A percentile compares a stretch with the other conserved stretches of the same genome.
phyloP scores from a whole-genome alignment of 2,329 filamentous ascomycete genomes.

The Neofusicoccum umdonicola region DNA sequence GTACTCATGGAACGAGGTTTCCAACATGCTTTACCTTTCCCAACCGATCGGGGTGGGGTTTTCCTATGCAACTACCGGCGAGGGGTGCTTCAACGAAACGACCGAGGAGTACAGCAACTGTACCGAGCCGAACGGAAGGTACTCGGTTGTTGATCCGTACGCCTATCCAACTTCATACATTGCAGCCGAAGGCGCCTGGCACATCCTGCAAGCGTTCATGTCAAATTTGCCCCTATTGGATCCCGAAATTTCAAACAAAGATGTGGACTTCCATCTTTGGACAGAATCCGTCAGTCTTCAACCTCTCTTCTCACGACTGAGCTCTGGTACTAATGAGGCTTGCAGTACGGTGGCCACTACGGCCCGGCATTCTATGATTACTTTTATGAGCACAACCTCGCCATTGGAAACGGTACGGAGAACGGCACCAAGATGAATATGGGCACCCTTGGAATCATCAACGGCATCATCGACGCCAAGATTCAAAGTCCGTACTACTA shows the following conservation, averaged over 20 bases:
- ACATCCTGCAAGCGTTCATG: constrained; percentile 36
- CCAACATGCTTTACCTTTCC: constrained; percentile 40
- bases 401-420: constrained; percentile 48
- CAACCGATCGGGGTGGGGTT: constrained; percentile 42
- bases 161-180: constrained; percentile 31
- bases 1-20: constrained; percentile 40
- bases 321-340: background rate
- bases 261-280: constrained; percentile 54
- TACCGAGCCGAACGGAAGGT: background rate
- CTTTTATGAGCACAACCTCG: constrained; percentile 56
- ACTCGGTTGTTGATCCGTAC: background rate
- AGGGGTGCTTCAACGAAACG: background rate
- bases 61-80: constrained; percentile 31
- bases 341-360: constrained; percentile 46
- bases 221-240: constrained; percentile 44
- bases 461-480: constrained; percentile 53
- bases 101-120: background rate
- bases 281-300: constrained; percentile 35
- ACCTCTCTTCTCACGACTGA: background rate
- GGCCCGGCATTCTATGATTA: constrained; percentile 56
- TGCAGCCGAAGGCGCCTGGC: constrained; percentile 36
- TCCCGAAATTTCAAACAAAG: constrained; percentile 45
- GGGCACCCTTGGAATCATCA: constrained; percentile 55
- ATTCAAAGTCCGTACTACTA: constrained; percentile 49
- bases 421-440: constrained; percentile 52